Percentiles rank a stretch among this genome's conserved stretches.
phyloP scores from a whole-genome alignment of 2,329 filamentous ascomycete species.

The Ophiosphaerella narmari region DNA sequence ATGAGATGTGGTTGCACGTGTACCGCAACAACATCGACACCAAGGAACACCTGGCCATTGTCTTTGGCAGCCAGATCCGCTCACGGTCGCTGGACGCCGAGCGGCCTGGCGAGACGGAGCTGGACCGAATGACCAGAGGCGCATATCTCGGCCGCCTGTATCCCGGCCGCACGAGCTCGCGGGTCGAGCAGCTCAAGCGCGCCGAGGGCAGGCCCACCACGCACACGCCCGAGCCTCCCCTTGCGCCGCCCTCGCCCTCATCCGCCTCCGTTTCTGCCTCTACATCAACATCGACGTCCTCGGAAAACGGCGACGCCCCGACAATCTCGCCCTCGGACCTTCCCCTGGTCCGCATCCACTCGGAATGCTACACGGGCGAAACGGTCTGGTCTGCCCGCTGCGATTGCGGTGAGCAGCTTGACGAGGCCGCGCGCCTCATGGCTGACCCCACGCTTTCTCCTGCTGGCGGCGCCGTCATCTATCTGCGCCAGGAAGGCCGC shows the following conservation, averaged over 20 bases:
- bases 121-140: conserved; percentile 90
- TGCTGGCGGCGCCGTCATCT: conserved; percentile 87
- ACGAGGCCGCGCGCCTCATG: conserved; percentile 95
- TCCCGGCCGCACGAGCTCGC: conserved; percentile 80
- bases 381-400: conserved; percentile 98
- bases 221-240: conserved; percentile 11
- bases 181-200: conserved; percentile 59
- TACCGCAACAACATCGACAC: conserved; percentile 92
- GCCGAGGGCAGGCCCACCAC: conserved; percentile 40
- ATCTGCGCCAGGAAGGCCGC: conserved; percentile 91
- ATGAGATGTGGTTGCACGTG: conserved; percentile 95
- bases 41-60: conserved; percentile 96
- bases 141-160: conserved; percentile 88
- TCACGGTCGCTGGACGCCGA: conserved; percentile 71
- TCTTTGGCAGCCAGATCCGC: conserved; percentile 87
- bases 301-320: conserved; percentile 34
- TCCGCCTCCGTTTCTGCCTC: conserved; percentile 13
- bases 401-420: conserved; percentile 96
- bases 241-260: conserved; percentile 16
- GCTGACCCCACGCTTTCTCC: conserved; percentile 64
- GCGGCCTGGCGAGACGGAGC: conserved; percentile 77
- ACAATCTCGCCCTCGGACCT: conserved; percentile 47
- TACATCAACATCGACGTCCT: conserved; percentile 9
- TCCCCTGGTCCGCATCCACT: conserved; percentile 92
- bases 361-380: conserved; percentile 97